These are phyloP conservation scores for Coprinopsis marcescibilis DNA, from an alignment of 768 basidiomycete genomes.

Conservation along the genomic window DNA sequence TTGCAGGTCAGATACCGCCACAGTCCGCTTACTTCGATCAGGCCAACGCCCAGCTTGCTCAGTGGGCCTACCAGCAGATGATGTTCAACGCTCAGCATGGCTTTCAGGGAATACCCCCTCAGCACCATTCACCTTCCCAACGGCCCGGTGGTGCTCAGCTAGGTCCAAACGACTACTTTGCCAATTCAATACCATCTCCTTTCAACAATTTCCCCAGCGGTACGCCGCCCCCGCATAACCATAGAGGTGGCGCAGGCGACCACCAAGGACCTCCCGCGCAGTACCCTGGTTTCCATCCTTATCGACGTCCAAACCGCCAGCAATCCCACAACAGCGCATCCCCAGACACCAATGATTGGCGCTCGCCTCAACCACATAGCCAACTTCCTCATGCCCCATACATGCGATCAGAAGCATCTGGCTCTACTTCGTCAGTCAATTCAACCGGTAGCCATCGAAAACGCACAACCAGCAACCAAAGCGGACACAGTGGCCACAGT, in stretches of 20 bases:
- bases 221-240: slow-evolving; percentile 60
- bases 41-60: slow-evolving; percentile 67
- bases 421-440: slow-evolving; percentile 73
- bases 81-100: slow-evolving; percentile 69
- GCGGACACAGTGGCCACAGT: slow-evolving; percentile 41
- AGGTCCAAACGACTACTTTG: slow-evolving; percentile 50
- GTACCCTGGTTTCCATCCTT: slow-evolving; percentile 70
- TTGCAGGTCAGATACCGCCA: slow-evolving; percentile 38
- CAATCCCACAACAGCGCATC: slow-evolving; percentile 28
- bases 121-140: slow-evolving; percentile 37
- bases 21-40: slow-evolving; percentile 71
- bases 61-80: slow-evolving; percentile 92
- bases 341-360: slow-evolving; percentile 40
- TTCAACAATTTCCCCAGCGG: slow-evolving; percentile 67
- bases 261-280: slow-evolving; percentile 36
- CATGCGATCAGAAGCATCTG: slow-evolving; percentile 72
- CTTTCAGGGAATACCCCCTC: slow-evolving; percentile 39
- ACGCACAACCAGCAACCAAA: slow-evolving; percentile 69
- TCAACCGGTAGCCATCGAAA: slow-evolving; percentile 57
- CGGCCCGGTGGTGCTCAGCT: slow-evolving; percentile 35
- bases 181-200: slow-evolving; percentile 38
- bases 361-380: slow-evolving; percentile 23
- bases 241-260: slow-evolving; percentile 33
- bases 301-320: slow-evolving; percentile 63
- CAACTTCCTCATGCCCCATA: slow-evolving; percentile 69